phyloP scores from a whole-genome alignment of 1,284 basidiomycete species.

The Porogramme epimiltina region DNA sequence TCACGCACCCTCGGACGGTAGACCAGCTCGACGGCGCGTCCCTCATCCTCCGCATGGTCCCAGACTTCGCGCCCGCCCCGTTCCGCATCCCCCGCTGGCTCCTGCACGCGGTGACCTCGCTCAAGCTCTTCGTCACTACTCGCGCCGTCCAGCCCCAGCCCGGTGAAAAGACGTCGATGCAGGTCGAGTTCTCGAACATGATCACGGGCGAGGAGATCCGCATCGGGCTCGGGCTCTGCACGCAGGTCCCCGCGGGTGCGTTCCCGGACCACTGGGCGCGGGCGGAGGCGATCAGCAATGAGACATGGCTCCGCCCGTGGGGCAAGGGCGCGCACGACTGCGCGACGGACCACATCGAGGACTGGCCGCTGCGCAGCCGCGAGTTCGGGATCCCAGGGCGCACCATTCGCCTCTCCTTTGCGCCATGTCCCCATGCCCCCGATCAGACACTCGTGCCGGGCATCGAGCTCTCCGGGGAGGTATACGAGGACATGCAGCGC shows the following conservation, averaged over 20 bases:
- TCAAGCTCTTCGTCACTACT: background rate
- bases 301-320: background rate
- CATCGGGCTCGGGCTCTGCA: background rate
- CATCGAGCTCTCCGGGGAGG: background rate
- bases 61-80: too few species aligned
- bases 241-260: background rate
- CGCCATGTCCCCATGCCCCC: background rate
- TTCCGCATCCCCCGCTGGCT: background rate
- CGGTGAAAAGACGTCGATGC: too few species aligned
- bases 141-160: background rate
- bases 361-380: background rate
- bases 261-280: background rate
- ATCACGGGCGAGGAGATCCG: background rate
- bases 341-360: background rate
- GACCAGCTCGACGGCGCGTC: too few species aligned
- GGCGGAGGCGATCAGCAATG: too few species aligned
- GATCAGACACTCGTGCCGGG: background rate
- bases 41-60: too few species aligned
- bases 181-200: background rate
- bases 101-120: background rate
- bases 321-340: background rate
- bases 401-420: background rate
- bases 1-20: too few species aligned
- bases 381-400: background rate
- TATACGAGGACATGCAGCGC: background rate